Percentiles rank a stretch among this genome's conserved stretches.
These are phyloP conservation scores for Apiospora phragmitis DNA, from an alignment of 2,329 filamentous ascomycete genomes.

Conservation along the genomic window DNA sequence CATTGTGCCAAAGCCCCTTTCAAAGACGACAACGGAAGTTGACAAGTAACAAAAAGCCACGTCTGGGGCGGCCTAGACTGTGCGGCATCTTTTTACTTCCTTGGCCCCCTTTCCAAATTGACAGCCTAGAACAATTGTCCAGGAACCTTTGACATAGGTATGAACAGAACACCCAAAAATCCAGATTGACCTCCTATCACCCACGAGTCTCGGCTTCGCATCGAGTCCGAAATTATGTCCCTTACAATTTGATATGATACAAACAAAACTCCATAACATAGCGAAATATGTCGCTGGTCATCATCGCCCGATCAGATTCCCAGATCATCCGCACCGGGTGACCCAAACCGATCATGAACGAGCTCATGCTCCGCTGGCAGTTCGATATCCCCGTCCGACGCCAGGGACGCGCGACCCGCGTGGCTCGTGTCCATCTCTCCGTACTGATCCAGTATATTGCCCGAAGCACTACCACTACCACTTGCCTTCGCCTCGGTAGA, in stretches of 20 bases:
- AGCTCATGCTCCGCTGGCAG: neutral
- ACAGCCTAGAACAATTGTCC: neutral
- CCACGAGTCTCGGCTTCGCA: neutral
- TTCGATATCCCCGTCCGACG: neutral
- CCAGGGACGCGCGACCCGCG: neutral
- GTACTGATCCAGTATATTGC: neutral
- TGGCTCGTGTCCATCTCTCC: neutral
- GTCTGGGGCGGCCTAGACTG: neutral
- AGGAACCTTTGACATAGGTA: too few relatives aligned
- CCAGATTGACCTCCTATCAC: neutral
- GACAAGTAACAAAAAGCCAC: neutral
- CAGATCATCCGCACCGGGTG: neutral
- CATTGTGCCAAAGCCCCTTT: neutral
- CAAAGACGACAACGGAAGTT: neutral
- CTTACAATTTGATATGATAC: neutral
- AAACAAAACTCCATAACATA: too few relatives aligned
- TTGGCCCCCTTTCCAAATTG: neutral
- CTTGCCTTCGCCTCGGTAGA: neutral
- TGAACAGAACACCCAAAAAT: neutral
- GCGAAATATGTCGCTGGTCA: too few relatives aligned
- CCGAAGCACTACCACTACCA: neutral
- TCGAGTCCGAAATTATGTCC: neutral
- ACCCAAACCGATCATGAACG: neutral
- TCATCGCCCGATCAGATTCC: neutral
- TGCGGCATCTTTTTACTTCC: too few relatives aligned